These are phyloP conservation scores for Notholithocarpus densiflorus DNA, from an alignment of 306 rosid genomes.

Conservation along the genomic window DNA sequence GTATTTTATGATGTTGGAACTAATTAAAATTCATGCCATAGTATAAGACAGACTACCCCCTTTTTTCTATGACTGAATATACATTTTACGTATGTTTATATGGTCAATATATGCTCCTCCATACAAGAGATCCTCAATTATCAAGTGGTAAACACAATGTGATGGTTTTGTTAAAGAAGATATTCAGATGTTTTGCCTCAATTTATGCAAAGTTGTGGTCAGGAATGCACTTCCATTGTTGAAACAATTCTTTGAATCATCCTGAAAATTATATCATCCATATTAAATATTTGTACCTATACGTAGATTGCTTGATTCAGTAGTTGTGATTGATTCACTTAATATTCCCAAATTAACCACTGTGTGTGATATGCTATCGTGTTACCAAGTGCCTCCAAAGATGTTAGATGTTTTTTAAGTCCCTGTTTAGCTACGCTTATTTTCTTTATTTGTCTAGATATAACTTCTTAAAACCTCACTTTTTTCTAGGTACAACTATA, in stretches of 20 bases:
- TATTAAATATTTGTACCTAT: not conserved
- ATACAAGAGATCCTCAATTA: not conserved
- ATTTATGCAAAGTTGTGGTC: not conserved
- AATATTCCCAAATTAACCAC: not conserved
- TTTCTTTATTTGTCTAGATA: no score
- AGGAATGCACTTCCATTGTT: not conserved
- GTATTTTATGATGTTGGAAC: not conserved
- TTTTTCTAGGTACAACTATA: no score
- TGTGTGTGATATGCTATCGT: not conserved
- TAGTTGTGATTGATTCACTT: not conserved
- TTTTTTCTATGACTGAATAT: not conserved
- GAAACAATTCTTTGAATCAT: not conserved
- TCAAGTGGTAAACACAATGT: not conserved
- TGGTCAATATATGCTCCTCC: not conserved
- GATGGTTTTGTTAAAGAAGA: not conserved
- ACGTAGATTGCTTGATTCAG: not conserved
- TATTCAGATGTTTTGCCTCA: not conserved
- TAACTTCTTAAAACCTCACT: no score
- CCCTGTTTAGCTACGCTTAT: no score
- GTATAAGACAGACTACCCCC: not conserved
- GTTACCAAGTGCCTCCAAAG: not conserved
- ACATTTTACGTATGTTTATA: not conserved
- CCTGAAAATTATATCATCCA: not conserved
- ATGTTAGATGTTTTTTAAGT: not conserved
- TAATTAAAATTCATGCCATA: not conserved